Conservation (phyloP, 805 yeast species). For the Wickerhamomyces pijperi region DNA sequence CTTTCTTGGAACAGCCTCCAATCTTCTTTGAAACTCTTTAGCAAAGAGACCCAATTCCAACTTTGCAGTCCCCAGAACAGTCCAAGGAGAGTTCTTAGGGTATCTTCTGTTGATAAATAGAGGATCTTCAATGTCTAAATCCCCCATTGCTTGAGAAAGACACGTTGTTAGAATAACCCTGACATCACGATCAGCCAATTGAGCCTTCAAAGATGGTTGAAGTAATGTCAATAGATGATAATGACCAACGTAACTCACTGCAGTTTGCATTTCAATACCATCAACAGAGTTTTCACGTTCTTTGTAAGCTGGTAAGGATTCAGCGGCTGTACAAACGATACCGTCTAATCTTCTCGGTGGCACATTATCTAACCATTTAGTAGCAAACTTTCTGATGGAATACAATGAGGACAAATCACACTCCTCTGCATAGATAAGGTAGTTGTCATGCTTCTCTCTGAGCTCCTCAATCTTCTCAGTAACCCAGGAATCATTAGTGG, state of each 20-base stretch:
- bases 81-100: conserved; percentile 57
- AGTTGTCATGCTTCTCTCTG: conserved; percentile 57
- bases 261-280: conserved; percentile 81
- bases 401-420: conserved; percentile 70
- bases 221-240: conserved; percentile 71
- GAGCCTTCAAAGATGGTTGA: conserved; percentile 76
- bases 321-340: conserved; percentile 79
- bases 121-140: conserved; percentile 48
- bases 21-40: conserved; percentile 62
- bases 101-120: conserved; percentile 52
- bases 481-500: conserved; percentile 60
- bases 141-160: conserved; percentile 64
- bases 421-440: conserved; percentile 79
- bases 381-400: conserved; percentile 81
- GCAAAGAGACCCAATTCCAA: conserved; percentile 65
- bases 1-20: conserved; percentile 48
- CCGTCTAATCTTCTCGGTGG: conserved; percentile 92
- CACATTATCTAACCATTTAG: conserved; percentile 83
- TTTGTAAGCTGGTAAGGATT: conserved; percentile 57
- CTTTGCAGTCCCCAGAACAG: conserved; percentile 73
- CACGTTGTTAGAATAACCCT: conserved; percentile 74
- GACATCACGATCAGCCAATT: conserved; percentile 93
- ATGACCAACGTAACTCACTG: conserved; percentile 71
- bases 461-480: conserved; percentile 72
- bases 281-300: conserved; percentile 61